Conservation (phyloP, 2,329 filamentous ascomycete genomes). For the Paradendryphiella salina region DNA sequence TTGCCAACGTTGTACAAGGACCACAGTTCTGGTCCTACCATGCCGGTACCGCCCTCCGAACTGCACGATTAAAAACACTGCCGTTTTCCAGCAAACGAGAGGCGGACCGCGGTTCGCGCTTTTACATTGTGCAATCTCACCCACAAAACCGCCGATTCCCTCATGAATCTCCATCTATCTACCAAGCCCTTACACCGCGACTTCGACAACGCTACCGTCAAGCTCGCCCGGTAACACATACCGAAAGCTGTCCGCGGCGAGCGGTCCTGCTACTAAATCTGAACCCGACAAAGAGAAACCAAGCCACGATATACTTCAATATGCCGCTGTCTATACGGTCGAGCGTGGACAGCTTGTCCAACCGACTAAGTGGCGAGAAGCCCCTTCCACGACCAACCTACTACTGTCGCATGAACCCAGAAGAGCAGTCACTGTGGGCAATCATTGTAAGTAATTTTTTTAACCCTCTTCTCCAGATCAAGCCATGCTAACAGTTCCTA, state of each 20-base stretch:
- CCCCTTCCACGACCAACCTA: conserved; percentile 23
- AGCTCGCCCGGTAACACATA: conserved; percentile 10
- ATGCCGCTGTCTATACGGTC: conserved; percentile 18
- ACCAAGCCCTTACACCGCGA: neutral
- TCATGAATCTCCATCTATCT: neutral
- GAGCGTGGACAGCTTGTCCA: conserved; percentile 16
- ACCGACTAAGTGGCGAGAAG: conserved; percentile 24
- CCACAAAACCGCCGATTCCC: neutral
- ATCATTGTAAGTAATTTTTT: conserved; percentile 20
- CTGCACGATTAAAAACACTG: conserved; percentile 10
- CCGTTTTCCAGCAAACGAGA: conserved; percentile 2
- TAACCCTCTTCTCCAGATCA: neutral
- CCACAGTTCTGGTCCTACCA: conserved; percentile 4
- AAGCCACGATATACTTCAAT: conserved; percentile 5
- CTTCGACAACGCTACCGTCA: neutral
- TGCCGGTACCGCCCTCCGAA: conserved; percentile 11
- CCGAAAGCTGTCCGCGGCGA: conserved; percentile 7
- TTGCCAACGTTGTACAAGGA: conserved; percentile 1
- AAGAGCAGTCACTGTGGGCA: conserved; percentile 22
- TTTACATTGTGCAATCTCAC: conserved; percentile 10
- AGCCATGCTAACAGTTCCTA: conserved; percentile 6
- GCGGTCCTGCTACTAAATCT: neutral
- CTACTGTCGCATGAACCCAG: conserved; percentile 27
- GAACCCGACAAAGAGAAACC: neutral
- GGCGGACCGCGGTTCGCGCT: conserved; percentile 8